Evolutionary conservation across 805 yeast genomes (phyloP), one percentile per base, ranked within the genome.

Genomic region (Saccharomycopsis lassenensis): DNA sequence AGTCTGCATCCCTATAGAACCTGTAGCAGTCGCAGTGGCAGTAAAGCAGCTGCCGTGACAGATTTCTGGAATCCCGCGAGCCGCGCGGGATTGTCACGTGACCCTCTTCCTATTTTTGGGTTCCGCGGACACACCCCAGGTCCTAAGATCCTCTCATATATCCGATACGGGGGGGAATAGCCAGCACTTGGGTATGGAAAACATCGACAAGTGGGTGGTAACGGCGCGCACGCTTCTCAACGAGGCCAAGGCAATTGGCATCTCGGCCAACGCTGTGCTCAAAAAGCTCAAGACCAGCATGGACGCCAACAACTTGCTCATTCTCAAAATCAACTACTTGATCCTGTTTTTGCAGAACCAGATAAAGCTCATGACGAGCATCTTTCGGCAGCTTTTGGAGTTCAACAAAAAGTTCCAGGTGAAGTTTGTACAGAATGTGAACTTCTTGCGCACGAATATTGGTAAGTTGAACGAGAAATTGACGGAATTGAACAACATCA

Each of bases 301-400:
- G 14, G 46, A 42, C 15, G 43, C 18, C n/a, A 42, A 42, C 14
- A 42, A 42, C 21, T 33, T 35, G 12, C 29, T 42, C 7, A 35
- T 42, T 6, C 28, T 39, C 18, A 42, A 39, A 32, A 38, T 42
- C 24, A 42, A 38, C 16, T 42, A 39, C n/a, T 24, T 42, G 31
- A 42, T 39, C n/a, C 29, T 24, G 28, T 42, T 42, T 42, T 25
- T 42, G 7, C 33, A 32, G 14, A 35, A 42, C 35, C 46, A 39
- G 24, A 42, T 42, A 5, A 31, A 24, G 4, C 17, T 39, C 7
- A 42, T 42, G 46, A 39, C 14, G 18, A 12, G 32, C 15, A 42
- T 42, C 10, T 42, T 39, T 30, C 24, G 21, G 12, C 21, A 25
- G 7, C 23, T 42, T 5, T 15, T 31, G 31, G 19, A 28, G 5